Conservation (phyloP, 108 stramenopile species). For the Skeletonema menzelii region DNA sequence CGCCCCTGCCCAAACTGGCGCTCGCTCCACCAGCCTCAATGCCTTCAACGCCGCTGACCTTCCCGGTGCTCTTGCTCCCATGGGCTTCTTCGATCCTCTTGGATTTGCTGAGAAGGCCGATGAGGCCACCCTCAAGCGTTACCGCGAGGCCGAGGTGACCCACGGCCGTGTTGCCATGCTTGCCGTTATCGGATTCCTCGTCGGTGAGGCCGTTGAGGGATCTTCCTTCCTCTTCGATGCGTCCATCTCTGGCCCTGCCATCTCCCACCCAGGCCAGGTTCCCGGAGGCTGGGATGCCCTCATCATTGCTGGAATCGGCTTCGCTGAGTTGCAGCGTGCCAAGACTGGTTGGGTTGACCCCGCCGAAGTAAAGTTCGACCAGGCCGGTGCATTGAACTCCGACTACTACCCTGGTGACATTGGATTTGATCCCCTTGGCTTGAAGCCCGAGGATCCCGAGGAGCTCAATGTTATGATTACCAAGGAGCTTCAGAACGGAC, state of each 20-base stretch:
- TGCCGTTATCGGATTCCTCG: constrained; percentile 65
- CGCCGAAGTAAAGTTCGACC: constrained; percentile 52
- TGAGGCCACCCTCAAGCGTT: constrained; percentile 68
- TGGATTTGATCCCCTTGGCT: constrained; percentile 86
- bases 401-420: constrained; percentile 81
- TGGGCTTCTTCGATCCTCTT: constrained; percentile 71
- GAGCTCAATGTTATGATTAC: constrained; percentile 72
- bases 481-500: constrained; percentile 87
- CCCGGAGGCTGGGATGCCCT: constrained; percentile 66
- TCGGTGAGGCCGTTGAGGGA: constrained; percentile 79
- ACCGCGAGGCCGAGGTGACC: constrained; percentile 82
- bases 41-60: constrained; percentile 25
- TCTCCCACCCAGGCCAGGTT: constrained; percentile 85
- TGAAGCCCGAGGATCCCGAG: constrained; percentile 68
- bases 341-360: constrained; percentile 75
- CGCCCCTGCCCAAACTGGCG: constrained; percentile 28
- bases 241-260: constrained; percentile 84
- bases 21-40: constrained; percentile 12
- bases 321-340: constrained; percentile 61
- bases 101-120: constrained; percentile 74
- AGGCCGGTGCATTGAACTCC: constrained; percentile 47
- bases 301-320: constrained; percentile 65
- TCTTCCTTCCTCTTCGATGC: constrained; percentile 78
- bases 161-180: constrained; percentile 79
- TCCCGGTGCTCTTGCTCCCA: constrained; percentile 60